Conservation (phyloP, 169 alveolate genomes). For the Plasmodium blacklocki region DNA sequence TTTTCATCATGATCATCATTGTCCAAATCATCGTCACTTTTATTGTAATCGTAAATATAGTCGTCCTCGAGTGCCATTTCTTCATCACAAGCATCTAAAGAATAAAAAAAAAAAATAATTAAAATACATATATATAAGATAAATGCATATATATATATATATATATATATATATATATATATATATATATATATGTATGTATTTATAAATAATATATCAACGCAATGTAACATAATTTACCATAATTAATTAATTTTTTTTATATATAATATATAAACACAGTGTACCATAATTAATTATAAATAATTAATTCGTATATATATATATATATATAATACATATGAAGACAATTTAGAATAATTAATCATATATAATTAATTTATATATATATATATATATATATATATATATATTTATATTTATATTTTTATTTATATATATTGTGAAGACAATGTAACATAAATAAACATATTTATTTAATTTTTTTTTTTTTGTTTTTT, state of each 20-base stretch:
- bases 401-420: not conserved
- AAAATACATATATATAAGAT: not conserved
- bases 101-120: not conserved
- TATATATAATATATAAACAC: no score
- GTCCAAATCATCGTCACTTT: conserved; percentile 74
- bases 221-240: no score
- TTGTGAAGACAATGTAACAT: not conserved
- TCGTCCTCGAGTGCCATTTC: conserved; percentile 59
- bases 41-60: conserved; percentile 60
- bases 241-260: no score
- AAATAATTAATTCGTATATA: no score
- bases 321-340: not conserved
- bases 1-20: conserved; percentile 73
- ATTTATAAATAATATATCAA: not conserved
- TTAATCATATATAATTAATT: no score
- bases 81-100: conserved; percentile 41
- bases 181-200: not conserved
- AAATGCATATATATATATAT: not conserved
- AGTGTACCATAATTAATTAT: no score
- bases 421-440: no score
- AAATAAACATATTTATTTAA: no score
- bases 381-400: not conserved
- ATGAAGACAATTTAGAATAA: no score
- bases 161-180: not conserved
- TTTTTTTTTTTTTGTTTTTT: conserved; percentile 13